phyloP scores from a whole-genome alignment of 2,329 filamentous ascomycete genomes.

The Colletotrichum sublineola region DNA sequence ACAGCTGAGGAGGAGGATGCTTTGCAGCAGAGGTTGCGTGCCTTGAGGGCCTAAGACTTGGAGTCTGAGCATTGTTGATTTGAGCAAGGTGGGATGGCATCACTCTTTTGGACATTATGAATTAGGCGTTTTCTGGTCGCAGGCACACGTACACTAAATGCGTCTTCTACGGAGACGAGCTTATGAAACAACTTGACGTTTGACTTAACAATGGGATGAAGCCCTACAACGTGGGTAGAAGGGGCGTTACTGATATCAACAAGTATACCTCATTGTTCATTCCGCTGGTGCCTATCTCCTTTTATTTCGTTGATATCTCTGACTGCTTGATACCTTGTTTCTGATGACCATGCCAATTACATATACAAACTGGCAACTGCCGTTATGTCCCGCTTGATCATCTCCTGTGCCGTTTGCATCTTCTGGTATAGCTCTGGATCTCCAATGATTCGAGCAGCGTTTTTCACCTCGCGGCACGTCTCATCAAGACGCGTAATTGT shows the following conservation, averaged over 20 bases:
- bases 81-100: slow-evolving; percentile 3
- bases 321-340: neutral
- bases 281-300: neutral
- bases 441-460: slow-evolving; percentile 93
- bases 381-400: slow-evolving; percentile 97
- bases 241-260: neutral
- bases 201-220: neutral
- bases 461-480: slow-evolving; percentile 97
- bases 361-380: slow-evolving; percentile 91
- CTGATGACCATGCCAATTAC: slow-evolving; percentile 58
- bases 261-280: neutral
- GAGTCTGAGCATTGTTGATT: neutral
- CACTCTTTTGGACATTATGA: slow-evolving; percentile 27
- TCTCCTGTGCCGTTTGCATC: slow-evolving; percentile 97
- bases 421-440: slow-evolving; percentile 94
- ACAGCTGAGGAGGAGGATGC: slow-evolving; percentile 85
- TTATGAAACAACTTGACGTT: slow-evolving; percentile 1
- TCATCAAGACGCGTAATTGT: slow-evolving; percentile 95
- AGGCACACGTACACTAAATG: slow-evolving; percentile 21
- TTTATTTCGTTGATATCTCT: neutral
- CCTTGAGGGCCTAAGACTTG: slow-evolving; percentile 62
- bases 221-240: neutral
- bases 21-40: slow-evolving; percentile 72
- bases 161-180: slow-evolving; percentile 7
- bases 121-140: slow-evolving; percentile 27